A percentile compares a stretch with the other conserved stretches of the same genome.
Evolutionary conservation across 352 stramenopile genomes (phyloP).

Genomic region (Plasmopara muralis): DNA sequence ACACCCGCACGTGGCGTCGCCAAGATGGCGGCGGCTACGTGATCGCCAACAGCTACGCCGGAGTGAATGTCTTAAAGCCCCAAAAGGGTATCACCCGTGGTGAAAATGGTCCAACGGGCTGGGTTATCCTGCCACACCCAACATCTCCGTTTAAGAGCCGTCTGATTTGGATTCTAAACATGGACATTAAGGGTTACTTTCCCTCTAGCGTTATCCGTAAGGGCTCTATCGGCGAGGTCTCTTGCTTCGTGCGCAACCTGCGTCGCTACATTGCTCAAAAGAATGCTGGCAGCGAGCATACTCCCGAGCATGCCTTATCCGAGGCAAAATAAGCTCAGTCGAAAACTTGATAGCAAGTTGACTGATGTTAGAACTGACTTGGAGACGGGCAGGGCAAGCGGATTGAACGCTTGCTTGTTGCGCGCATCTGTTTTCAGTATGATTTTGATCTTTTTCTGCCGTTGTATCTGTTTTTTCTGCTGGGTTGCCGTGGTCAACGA

Average conservation of each 20-base stretch:
- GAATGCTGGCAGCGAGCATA: conserved; percentile 14
- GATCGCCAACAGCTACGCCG: conserved; percentile 52
- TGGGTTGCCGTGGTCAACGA: conserved; percentile 25
- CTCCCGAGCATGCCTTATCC: conserved; percentile 15
- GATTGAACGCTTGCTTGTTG: conserved; percentile 19
- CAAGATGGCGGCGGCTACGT: conserved; percentile 65
- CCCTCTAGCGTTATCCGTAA: conserved; percentile 71
- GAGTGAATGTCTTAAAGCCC: conserved; percentile 62
- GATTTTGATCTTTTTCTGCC: conserved; percentile 21
- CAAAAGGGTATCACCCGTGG: conserved; percentile 69
- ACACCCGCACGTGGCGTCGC: conserved; percentile 64
- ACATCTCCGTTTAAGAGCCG: conserved; percentile 70
- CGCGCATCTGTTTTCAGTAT: conserved; percentile 8
- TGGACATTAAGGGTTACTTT: conserved; percentile 84
- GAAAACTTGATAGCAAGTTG: conserved; percentile 13
- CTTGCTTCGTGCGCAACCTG: conserved; percentile 75
- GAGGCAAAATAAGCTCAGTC: conserved; percentile 20
- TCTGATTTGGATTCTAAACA: conserved; percentile 79
- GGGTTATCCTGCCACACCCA: conserved; percentile 68
- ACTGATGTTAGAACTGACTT: conserved; percentile 17
- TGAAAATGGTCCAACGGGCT: conserved; percentile 69
- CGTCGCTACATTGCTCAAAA: conserved; percentile 57
- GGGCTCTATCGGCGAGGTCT: conserved; percentile 69
- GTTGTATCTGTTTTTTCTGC: conserved; percentile 21
- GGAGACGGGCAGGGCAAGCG: conserved; percentile 9